phyloP scores from a whole-genome alignment of 768 basidiomycete genomes.

The Candolleomyces aberdarensis region DNA sequence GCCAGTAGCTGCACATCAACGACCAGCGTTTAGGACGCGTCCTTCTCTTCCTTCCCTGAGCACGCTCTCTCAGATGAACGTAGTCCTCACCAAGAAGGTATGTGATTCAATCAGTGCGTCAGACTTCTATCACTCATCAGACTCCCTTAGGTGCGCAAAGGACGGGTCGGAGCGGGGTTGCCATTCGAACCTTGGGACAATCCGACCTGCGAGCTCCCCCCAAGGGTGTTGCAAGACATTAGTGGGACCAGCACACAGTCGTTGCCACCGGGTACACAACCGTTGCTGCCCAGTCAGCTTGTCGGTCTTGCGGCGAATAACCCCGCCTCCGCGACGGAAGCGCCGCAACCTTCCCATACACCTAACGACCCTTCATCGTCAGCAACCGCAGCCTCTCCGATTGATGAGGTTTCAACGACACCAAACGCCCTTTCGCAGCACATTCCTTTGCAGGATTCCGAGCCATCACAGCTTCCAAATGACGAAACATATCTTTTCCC shows the following conservation, averaged over 20 bases:
- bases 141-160: slow-evolving; percentile 42
- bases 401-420: not conserved
- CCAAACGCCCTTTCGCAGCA: not conserved
- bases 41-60: slow-evolving; percentile 52
- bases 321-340: not conserved
- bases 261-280: slow-evolving; percentile 8
- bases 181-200: slow-evolving; percentile 56
- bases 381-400: not conserved
- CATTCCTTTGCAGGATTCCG: not conserved
- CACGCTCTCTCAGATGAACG: slow-evolving; percentile 47
- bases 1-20: slow-evolving; percentile 36
- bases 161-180: slow-evolving; percentile 47
- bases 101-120: slow-evolving; percentile 10
- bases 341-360: not conserved
- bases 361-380: not conserved
- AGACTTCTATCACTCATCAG: not conserved
- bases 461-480: not conserved
- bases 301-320: not conserved
- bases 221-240: slow-evolving; percentile 10
- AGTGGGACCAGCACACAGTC: not conserved
- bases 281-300: slow-evolving; percentile 7
- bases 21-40: slow-evolving; percentile 45
- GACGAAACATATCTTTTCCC: not conserved
- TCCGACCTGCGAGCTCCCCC: slow-evolving; percentile 14
- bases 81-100: slow-evolving; percentile 46